These are phyloP conservation scores for Thraustotheca clavata DNA, from an alignment of 352 stramenopile species.

Conservation along the genomic window DNA sequence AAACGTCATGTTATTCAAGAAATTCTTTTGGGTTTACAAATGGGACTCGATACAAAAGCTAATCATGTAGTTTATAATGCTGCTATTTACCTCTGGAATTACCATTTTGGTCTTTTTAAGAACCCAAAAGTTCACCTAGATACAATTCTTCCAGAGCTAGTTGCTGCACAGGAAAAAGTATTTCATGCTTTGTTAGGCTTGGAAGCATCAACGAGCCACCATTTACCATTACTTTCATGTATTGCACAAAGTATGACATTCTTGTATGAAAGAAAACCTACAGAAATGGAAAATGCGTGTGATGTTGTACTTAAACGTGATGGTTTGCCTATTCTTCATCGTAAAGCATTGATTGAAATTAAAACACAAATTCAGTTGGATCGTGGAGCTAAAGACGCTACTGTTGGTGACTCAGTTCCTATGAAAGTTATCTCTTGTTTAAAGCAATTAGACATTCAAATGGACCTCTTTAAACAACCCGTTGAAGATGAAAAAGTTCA, in stretches of 20 bases:
- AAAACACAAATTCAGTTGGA: constrained; percentile 53
- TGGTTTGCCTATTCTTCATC: constrained; percentile 26
- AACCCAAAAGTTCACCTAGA: constrained; percentile 29
- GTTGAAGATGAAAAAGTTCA: constrained; percentile 10
- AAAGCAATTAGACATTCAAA: constrained; percentile 25
- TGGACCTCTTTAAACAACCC: neutral
- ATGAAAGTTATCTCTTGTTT: constrained; percentile 48
- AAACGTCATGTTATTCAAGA: constrained; percentile 29
- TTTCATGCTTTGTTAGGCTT: constrained; percentile 37
- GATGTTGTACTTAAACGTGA: constrained; percentile 49
- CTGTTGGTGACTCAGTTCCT: constrained; percentile 30
- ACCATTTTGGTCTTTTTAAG: constrained; percentile 82
- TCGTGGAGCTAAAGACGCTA: constrained; percentile 61
- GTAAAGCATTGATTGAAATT: constrained; percentile 60
- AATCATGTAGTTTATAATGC: constrained; percentile 69
- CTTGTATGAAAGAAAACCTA: constrained; percentile 38
- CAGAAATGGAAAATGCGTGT: constrained; percentile 39
- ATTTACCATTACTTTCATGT: constrained; percentile 42
- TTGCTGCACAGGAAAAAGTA: constrained; percentile 48
- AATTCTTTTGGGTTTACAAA: constrained; percentile 25
- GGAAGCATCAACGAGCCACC: constrained; percentile 16
- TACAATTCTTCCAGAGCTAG: constrained; percentile 47
- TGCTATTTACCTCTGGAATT: constrained; percentile 86
- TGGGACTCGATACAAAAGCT: constrained; percentile 24
- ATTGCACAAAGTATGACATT: constrained; percentile 41